Base-by-base conservation (phyloP, 1,284 basidiomycete genomes). In the Tilletiopsis washingtonensis region DNA sequence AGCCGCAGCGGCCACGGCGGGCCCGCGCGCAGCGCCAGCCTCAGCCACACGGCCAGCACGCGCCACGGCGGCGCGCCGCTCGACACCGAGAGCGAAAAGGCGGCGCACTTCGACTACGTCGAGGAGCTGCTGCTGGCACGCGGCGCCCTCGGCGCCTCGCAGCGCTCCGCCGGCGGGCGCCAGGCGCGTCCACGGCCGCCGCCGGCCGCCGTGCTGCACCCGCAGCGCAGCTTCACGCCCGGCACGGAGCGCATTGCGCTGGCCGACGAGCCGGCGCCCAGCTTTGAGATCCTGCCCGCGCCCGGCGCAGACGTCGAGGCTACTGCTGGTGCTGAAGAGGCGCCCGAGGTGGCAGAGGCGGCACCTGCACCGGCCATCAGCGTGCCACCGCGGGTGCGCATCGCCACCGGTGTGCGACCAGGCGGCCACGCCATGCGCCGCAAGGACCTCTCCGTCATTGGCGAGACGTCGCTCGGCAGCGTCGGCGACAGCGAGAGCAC, bases 371-470 rank as follows among this genome's bases (percentile, higher is more conserved):
- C n/a, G n/a, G n/a, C n/a, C n/a, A n/a, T n/a, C n/a, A n/a, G n/a
- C n/a, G n/a, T n/a, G n/a, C n/a, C n/a, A n/a, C n/a, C n/a, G n/a
- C n/a, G n/a, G n/a, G n/a, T n/a, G n/a, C n/a, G n/a, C n/a, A n/a
- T n/a, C n/a, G n/a, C n/a, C n/a, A n/a, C n/a, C n/a, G n/a, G n/a
- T n/a, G n/a, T n/a, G n/a, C n/a, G n/a, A n/a, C n/a, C n/a, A n/a
- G n/a, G n/a, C n/a, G n/a, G n/a, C n/a, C n/a, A n/a, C n/a, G n/a
- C n/a, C n/a, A n/a, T n/a, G n/a, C n/a, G n/a, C n/a, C n/a, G n/a
- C n/a, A n/a, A n/a, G n/a, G n/a, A n/a, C n/a, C 43, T 45, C 4
- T 40, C 12, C 26, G 43, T 45, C 9, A 45, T 45, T 45, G 43
- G 43, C 23, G 43, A 45, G 32, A n/a, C 43, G n/a, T n/a, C n/a